These are phyloP conservation scores for Chrysosporium keratinophilum DNA, from an alignment of 2,329 filamentous ascomycete genomes.

Conservation along the genomic window DNA sequence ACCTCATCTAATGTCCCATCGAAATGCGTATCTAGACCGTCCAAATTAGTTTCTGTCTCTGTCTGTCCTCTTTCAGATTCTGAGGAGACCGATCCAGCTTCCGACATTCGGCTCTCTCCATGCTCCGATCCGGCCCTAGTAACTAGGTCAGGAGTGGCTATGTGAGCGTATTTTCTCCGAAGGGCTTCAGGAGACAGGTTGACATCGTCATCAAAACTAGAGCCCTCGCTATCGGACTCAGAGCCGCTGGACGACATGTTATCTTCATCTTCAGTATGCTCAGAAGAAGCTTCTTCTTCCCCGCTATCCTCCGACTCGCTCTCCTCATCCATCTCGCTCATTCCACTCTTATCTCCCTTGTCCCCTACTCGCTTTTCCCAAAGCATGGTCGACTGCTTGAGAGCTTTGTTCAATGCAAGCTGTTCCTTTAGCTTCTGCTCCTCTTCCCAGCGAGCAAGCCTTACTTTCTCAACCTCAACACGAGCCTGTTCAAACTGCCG, in stretches of 20 bases:
- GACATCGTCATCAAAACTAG: slow-evolving; percentile 33
- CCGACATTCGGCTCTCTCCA: neutral
- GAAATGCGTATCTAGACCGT: neutral
- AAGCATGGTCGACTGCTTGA: slow-evolving; percentile 43
- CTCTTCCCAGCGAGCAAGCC: slow-evolving; percentile 49
- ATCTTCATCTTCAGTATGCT: slow-evolving; percentile 46
- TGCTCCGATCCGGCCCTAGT: neutral
- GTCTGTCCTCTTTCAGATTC: neutral
- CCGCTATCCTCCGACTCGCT: slow-evolving; percentile 62
- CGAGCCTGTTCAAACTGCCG: slow-evolving; percentile 51
- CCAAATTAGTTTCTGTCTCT: neutral
- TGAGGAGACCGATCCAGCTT: neutral
- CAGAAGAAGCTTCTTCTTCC: slow-evolving; percentile 47
- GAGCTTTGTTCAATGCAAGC: slow-evolving; percentile 44
- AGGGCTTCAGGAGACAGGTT: slow-evolving; percentile 39
- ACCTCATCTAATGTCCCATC: slow-evolving; percentile 32
- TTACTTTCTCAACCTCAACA: slow-evolving; percentile 47
- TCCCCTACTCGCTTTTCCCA: slow-evolving; percentile 38
- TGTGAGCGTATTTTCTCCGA: slow-evolving; percentile 38
- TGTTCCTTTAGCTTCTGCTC: slow-evolving; percentile 43
- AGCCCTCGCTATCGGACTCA: slow-evolving; percentile 35
- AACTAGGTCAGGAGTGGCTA: slow-evolving; percentile 4
- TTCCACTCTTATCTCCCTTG: slow-evolving; percentile 40
- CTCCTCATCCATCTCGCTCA: slow-evolving; percentile 54
- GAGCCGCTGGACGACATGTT: slow-evolving; percentile 41